phyloP scores from a whole-genome alignment of 371 early-diverging fungal species.

The Apophysomyces trapeziformis region DNA sequence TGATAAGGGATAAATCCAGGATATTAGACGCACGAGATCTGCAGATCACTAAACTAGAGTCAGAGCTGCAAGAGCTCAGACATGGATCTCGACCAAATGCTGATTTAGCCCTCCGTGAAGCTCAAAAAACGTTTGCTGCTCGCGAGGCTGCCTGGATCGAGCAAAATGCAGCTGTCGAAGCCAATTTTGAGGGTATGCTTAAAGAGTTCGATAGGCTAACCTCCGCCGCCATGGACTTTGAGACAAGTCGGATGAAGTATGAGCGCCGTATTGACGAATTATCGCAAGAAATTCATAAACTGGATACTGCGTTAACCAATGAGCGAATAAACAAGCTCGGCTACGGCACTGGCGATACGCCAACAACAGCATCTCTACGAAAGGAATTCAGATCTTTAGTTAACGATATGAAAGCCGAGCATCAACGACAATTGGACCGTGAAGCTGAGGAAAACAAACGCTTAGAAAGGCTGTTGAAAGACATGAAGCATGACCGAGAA shows the following conservation, averaged over 20 bases:
- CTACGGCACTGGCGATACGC: constrained; percentile 26
- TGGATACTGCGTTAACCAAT: constrained; percentile 44
- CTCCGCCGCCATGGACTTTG: constrained; percentile 59
- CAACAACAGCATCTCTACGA: constrained; percentile 60
- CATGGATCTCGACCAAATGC: background rate
- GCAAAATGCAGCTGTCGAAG: constrained; percentile 47
- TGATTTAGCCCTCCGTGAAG: constrained; percentile 13
- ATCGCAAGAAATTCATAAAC: constrained; percentile 27
- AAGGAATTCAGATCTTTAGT: constrained; percentile 67
- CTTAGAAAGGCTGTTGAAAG: constrained; percentile 54
- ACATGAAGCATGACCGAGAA: constrained; percentile 60
- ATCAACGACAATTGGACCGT: constrained; percentile 54
- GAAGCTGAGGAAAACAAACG: constrained; percentile 59
- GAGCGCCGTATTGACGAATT: constrained; percentile 47
- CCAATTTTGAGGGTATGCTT: constrained; percentile 58
- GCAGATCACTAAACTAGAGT: constrained; percentile 37
- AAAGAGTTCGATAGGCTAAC: constrained; percentile 64
- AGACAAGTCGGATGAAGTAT: constrained; percentile 48
- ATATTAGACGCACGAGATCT: constrained; percentile 45
- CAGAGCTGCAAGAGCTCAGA: constrained; percentile 22
- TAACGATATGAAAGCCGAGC: constrained; percentile 58
- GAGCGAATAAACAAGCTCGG: constrained; percentile 43
- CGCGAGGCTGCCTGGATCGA: constrained; percentile 49
- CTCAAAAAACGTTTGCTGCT: constrained; percentile 39
- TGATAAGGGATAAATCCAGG: constrained; percentile 42